These are phyloP conservation scores for Purshia tridentata DNA, from an alignment of 306 rosid species.

Conservation along the genomic window DNA sequence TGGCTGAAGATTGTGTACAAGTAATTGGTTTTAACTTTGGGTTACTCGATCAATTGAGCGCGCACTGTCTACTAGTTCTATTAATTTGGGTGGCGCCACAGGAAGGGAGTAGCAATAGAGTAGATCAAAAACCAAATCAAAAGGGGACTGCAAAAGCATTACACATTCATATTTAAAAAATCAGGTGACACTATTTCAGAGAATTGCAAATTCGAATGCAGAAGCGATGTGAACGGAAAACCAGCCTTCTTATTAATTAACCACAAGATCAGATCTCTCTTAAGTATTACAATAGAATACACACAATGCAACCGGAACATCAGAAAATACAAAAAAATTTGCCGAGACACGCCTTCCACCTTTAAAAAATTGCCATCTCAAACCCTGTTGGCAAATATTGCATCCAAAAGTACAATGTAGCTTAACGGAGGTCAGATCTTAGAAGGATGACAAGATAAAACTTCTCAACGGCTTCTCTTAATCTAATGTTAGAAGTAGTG, in stretches of 20 bases:
- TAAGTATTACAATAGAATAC: neutral
- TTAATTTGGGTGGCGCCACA: too few relatives aligned
- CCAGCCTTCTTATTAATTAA: neutral
- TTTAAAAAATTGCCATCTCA: neutral
- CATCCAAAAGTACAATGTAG: conserved; percentile 4
- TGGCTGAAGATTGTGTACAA: too few relatives aligned
- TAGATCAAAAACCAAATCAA: too few relatives aligned
- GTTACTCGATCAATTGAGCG: too few relatives aligned
- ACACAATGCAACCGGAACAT: neutral
- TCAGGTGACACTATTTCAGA: neutral
- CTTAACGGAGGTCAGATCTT: neutral
- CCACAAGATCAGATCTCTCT: neutral
- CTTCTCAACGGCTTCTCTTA: conserved; percentile 3
- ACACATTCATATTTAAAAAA: too few relatives aligned
- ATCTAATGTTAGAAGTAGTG: conserved; percentile 11
- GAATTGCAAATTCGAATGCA: neutral
- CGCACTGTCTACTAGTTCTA: too few relatives aligned
- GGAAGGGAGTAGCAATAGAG: too few relatives aligned
- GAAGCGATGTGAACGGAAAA: neutral
- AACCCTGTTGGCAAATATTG: neutral
- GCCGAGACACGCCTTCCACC: neutral
- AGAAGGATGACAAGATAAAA: neutral
- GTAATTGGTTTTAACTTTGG: too few relatives aligned
- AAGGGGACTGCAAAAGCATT: too few relatives aligned
- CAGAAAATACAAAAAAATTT: neutral